These are phyloP conservation scores for Dioscorea zingiberensis DNA, from an alignment of 106 monocot species.

Conservation along the genomic window DNA sequence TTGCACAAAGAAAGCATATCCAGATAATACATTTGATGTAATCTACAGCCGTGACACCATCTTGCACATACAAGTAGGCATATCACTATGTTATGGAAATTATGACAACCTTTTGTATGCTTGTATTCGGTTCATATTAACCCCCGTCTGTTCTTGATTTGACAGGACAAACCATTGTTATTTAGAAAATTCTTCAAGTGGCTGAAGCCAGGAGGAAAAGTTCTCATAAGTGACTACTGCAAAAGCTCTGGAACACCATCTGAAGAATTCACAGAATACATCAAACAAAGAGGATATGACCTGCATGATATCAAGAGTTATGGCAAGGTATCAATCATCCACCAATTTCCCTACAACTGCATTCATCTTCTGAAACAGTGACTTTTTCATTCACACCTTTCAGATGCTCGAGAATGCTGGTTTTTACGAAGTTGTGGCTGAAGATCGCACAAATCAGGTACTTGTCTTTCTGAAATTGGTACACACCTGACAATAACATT, in stretches of 20 bases:
- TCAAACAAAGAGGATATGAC: slow-evolving; percentile 91
- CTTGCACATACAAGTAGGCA: slow-evolving; percentile 59
- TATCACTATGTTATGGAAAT: too few relatives aligned
- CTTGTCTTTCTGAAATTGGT: background rate
- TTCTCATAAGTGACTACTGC: slow-evolving; percentile 96
- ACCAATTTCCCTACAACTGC: background rate
- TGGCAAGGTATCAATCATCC: slow-evolving; percentile 43
- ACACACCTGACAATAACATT: background rate
- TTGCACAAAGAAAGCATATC: slow-evolving; percentile 58
- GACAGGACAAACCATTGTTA: slow-evolving; percentile 78
- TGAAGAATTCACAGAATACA: slow-evolving; percentile 71
- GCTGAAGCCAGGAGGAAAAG: slow-evolving; percentile 87
- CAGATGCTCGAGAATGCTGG: slow-evolving; percentile 93
- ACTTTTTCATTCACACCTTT: background rate
- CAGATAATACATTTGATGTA: slow-evolving; percentile 58
- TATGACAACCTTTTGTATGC: background rate
- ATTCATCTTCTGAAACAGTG: background rate
- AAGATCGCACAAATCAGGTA: slow-evolving; percentile 96
- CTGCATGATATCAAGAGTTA: slow-evolving; percentile 82
- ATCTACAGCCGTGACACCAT: slow-evolving; percentile 81
- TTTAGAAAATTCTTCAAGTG: slow-evolving; percentile 76
- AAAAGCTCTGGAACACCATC: slow-evolving; percentile 58
- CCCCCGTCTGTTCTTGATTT: slow-evolving; percentile 1
- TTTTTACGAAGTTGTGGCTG: slow-evolving; percentile 75
- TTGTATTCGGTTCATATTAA: background rate